Evolutionary conservation across 495 filamentous ascomycete species (phyloP).

Genomic region (Beverwykella pulmonaria): DNA sequence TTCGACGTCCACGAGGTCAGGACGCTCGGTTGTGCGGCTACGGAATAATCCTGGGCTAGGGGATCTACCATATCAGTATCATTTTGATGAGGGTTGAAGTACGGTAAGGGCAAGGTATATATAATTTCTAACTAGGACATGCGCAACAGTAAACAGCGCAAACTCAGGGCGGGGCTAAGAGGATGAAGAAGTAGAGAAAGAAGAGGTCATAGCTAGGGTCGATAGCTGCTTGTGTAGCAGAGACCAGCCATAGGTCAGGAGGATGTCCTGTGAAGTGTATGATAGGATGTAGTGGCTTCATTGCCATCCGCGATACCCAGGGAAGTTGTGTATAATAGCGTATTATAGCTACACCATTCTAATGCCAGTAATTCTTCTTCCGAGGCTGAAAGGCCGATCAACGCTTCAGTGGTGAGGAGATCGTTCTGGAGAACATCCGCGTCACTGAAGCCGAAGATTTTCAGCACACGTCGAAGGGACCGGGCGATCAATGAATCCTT

Average conservation of each 20-base stretch:
- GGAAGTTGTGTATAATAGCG: background rate
- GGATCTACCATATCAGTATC: conserved; percentile 29
- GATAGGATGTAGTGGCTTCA: background rate
- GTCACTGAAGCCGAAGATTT: too few relatives aligned
- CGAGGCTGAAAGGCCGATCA: too few relatives aligned
- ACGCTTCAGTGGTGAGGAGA: too few relatives aligned
- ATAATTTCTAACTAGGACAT: background rate
- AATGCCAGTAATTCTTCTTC: too few relatives aligned
- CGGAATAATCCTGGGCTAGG: conserved; percentile 10
- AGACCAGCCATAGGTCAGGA: background rate
- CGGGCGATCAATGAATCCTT: too few relatives aligned
- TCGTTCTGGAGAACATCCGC: too few relatives aligned
- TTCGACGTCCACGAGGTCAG: conserved; percentile 16
- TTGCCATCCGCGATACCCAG: background rate
- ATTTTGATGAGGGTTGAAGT: conserved; percentile 25
- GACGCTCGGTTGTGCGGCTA: conserved; percentile 20
- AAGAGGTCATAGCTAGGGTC: background rate
- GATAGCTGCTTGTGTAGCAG: background rate
- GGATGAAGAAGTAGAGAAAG: background rate
- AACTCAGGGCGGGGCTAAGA: background rate
- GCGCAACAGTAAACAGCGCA: background rate
- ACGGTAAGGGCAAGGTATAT: background rate
- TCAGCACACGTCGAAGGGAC: too few relatives aligned
- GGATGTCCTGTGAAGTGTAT: background rate
- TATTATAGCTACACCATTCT: too few relatives aligned